Conservation (phyloP, 1,139 yeast genomes). For the Protomyces macrosporus region DNA sequence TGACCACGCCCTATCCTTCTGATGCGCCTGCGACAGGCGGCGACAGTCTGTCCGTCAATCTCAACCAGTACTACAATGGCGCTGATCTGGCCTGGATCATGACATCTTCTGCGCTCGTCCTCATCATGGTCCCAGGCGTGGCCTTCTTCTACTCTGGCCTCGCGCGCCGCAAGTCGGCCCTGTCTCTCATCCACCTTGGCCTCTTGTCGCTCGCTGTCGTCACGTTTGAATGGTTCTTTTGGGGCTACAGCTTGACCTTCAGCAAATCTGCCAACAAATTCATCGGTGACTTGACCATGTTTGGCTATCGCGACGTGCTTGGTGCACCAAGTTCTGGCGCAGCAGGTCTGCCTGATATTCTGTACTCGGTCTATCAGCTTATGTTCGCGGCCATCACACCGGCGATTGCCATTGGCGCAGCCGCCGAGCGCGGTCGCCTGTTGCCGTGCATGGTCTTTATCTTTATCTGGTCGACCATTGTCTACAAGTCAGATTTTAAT, state of each 20-base stretch:
- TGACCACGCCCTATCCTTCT: not conserved
- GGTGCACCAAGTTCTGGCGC: conserved; percentile 44
- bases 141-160: conserved; percentile 90
- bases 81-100: conserved; percentile 49
- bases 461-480: conserved; percentile 92
- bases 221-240: conserved; percentile 91
- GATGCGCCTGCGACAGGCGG: conserved; percentile 14
- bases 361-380: conserved; percentile 81
- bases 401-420: conserved; percentile 82
- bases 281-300: conserved; percentile 74
- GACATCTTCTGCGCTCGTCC: conserved; percentile 63
- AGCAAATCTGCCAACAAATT: conserved; percentile 70
- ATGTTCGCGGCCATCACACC: conserved; percentile 84
- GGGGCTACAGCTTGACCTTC: conserved; percentile 91
- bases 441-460: conserved; percentile 94
- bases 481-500: conserved; percentile 53
- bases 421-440: conserved; percentile 93
- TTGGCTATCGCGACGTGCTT: conserved; percentile 66
- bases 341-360: conserved; percentile 67
- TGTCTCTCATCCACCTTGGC: conserved; percentile 80
- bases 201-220: conserved; percentile 74
- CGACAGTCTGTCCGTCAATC: conserved; percentile 27
- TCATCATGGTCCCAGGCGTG: conserved; percentile 92
- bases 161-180: conserved; percentile 84
- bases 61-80: conserved; percentile 42